These are phyloP conservation scores for Kappamyces sp. DNA, from an alignment of 192 early-diverging fungal species.

Conservation along the genomic window DNA sequence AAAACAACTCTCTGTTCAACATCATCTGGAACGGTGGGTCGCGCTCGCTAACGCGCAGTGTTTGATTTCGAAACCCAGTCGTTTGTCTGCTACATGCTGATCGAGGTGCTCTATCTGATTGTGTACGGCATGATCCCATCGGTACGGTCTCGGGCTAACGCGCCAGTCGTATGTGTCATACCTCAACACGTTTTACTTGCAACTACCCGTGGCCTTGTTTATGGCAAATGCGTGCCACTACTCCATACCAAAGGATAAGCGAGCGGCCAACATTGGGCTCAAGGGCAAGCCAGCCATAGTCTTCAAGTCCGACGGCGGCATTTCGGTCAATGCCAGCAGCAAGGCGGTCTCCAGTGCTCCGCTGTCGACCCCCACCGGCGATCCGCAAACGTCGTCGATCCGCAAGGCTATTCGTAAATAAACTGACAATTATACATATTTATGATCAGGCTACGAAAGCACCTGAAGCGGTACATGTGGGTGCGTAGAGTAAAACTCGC, in stretches of 20 bases:
- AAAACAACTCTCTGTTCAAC: background rate
- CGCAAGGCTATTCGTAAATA: too few relatives aligned
- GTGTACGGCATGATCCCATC: background rate
- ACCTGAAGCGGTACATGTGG: background rate
- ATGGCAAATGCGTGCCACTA: slow-evolving; percentile 5
- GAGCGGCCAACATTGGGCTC: too few relatives aligned
- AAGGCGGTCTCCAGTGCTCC: too few relatives aligned
- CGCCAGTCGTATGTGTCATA: background rate
- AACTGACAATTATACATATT: background rate
- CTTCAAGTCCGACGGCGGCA: too few relatives aligned
- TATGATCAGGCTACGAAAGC: background rate
- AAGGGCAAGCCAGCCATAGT: too few relatives aligned
- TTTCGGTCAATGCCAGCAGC: too few relatives aligned
- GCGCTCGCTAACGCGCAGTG: background rate
- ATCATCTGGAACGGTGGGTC: background rate
- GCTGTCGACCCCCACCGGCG: too few relatives aligned
- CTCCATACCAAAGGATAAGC: too few relatives aligned
- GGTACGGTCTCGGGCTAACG: too few relatives aligned
- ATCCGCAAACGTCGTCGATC: too few relatives aligned
- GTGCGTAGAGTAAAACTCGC: background rate
- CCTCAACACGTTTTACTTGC: slow-evolving; percentile 10
- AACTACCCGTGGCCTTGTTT: background rate
- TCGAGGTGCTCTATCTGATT: slow-evolving; percentile 13
- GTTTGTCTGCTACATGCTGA: slow-evolving; percentile 1
- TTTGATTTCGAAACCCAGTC: slow-evolving; percentile 14